phyloP scores from a whole-genome alignment of 768 basidiomycete genomes.

The Xerocomellus amylosporus region DNA sequence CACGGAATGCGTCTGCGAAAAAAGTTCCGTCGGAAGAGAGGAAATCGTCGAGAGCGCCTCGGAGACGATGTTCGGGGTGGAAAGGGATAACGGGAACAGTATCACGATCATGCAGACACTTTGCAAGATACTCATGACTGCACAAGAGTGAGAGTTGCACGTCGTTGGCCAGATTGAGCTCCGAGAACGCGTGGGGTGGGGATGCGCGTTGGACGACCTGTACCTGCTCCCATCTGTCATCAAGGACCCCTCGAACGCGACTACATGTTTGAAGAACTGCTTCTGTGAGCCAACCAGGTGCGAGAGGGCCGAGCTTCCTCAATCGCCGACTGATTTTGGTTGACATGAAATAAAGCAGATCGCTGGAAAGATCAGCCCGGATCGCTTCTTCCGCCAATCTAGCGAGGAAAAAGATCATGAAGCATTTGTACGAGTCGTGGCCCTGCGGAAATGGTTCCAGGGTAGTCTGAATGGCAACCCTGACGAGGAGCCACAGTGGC shows the following conservation, averaged over 20 bases:
- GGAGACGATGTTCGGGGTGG: too few relatives aligned
- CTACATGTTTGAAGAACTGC: too few relatives aligned
- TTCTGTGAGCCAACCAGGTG: conserved; percentile 26
- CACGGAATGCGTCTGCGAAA: too few relatives aligned
- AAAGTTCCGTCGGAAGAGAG: too few relatives aligned
- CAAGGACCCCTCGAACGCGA: conserved; percentile 11
- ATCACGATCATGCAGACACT: conserved; percentile 6
- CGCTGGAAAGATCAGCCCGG: conserved; percentile 7
- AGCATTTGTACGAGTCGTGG: too few relatives aligned
- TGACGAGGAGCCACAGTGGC: too few relatives aligned
- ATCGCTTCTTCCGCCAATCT: conserved; percentile 19
- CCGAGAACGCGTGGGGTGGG: conserved; percentile 4
- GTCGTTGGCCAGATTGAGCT: conserved; percentile 15
- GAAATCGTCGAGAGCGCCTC: too few relatives aligned
- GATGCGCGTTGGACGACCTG: conserved; percentile 10
- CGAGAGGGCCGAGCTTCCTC: conserved; percentile 21
- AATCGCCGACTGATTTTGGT: conserved; percentile 27
- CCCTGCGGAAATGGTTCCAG: too few relatives aligned
- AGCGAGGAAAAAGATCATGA: too few relatives aligned
- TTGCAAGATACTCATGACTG: conserved; percentile 8
- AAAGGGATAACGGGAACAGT: not conserved
- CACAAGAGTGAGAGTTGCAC: too few relatives aligned
- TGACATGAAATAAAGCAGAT: conserved; percentile 31
- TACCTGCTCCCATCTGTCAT: conserved; percentile 35
- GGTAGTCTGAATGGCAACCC: too few relatives aligned